Percentiles rank a stretch among this genome's conserved stretches.
These are phyloP conservation scores for Penstemon davidsonii DNA, from an alignment of 257 asterid genomes.

Conservation along the genomic window DNA sequence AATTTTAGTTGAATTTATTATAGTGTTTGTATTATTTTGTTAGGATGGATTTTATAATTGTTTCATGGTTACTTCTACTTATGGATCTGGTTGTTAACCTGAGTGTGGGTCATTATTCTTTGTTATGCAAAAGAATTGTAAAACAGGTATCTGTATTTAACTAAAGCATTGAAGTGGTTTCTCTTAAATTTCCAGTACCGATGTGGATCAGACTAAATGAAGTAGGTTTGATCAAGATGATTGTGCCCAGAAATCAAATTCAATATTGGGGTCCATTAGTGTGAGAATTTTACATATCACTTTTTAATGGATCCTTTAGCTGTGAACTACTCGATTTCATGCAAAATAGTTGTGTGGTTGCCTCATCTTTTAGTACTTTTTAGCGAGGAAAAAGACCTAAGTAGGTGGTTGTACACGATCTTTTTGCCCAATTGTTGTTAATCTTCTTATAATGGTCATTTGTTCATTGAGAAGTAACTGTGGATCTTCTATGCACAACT, in stretches of 20 bases:
- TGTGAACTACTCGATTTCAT: neutral
- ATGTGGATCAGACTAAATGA: slow-evolving; percentile 16
- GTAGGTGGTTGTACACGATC: slow-evolving; percentile 1
- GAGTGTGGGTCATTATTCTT: neutral
- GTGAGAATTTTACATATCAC: slow-evolving; percentile 14
- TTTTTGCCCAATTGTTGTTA: slow-evolving; percentile 1
- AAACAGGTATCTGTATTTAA: neutral
- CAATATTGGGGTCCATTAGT: slow-evolving; percentile 24
- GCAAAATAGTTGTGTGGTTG: slow-evolving; percentile 11
- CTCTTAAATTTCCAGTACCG: slow-evolving; percentile 23
- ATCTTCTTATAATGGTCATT: neutral
- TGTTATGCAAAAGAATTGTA: neutral
- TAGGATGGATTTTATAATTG: neutral
- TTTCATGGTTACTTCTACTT: too few species aligned
- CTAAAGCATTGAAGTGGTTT: slow-evolving; percentile 18
- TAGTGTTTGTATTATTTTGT: neutral
- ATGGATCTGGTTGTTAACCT: neutral
- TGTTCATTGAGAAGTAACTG: neutral
- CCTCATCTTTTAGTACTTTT: slow-evolving; percentile 4
- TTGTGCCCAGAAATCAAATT: slow-evolving; percentile 26
- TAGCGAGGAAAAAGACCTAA: slow-evolving; percentile 12
- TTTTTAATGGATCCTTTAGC: neutral
- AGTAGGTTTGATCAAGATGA: slow-evolving; percentile 31
- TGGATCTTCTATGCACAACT: slow-evolving; percentile 1
- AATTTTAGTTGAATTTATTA: neutral